These are phyloP conservation scores for Mycena rosella DNA, from an alignment of 768 basidiomycete species.

Conservation along the genomic window DNA sequence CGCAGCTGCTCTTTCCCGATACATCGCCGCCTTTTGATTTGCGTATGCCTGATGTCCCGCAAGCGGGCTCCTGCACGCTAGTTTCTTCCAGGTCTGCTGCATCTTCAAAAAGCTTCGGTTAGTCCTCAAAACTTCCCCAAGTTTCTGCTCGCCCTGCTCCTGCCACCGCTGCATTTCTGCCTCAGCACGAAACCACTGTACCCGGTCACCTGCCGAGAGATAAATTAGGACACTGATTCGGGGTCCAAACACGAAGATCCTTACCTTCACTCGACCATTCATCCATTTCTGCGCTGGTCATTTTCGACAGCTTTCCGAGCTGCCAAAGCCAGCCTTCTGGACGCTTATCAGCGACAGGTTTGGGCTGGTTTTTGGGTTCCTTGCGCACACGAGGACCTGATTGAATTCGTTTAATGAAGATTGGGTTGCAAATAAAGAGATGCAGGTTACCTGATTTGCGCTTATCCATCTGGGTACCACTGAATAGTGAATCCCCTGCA, in stretches of 20 bases:
- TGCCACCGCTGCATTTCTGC: conserved; percentile 14
- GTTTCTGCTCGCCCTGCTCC: conserved; percentile 20
- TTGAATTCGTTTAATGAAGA: background rate
- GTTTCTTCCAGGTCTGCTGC: conserved; percentile 31
- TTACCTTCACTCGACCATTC: conserved; percentile 12
- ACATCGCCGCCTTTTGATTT: background rate
- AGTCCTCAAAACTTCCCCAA: conserved; percentile 40
- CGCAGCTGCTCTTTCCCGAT: background rate
- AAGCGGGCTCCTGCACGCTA: background rate
- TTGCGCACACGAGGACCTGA: background rate
- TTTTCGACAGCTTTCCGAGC: background rate
- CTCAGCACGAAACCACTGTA: conserved; percentile 8
- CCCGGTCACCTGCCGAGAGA: background rate
- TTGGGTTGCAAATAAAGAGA: no score
- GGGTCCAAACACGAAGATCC: background rate
- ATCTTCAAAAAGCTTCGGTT: conserved; percentile 13
- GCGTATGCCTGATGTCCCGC: background rate
- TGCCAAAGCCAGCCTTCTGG: conserved; percentile 4
- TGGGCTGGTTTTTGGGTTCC: background rate
- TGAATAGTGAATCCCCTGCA: background rate
- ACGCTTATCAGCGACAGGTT: background rate
- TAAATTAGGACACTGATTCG: background rate
- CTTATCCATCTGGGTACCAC: background rate
- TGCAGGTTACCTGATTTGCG: background rate
- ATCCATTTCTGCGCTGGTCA: background rate